Percentiles rank a stretch among this genome's conserved stretches.
phyloP scores from a whole-genome alignment of 2,329 filamentous ascomycete species.

The Coniochaeta pulveracea region DNA sequence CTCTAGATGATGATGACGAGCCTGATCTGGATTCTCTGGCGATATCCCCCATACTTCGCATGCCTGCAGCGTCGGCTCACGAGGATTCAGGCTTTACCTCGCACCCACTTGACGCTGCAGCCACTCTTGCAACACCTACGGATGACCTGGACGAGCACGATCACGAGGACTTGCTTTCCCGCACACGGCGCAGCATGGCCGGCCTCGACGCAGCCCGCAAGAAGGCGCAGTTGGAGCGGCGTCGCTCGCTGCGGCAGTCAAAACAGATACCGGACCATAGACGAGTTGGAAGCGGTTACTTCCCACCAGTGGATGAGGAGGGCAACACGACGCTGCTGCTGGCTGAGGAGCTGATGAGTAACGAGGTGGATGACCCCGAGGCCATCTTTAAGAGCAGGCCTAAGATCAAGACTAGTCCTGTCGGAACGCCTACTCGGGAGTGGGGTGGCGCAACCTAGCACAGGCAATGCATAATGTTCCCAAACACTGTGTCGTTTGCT shows the following conservation, averaged over 20 bases:
- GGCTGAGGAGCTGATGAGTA: slow-evolving; percentile 55
- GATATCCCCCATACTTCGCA: too few species aligned
- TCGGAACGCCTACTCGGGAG: slow-evolving; percentile 33
- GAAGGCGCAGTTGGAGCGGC: slow-evolving; percentile 46
- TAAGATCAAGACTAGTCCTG: slow-evolving; percentile 65
- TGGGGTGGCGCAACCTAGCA: slow-evolving; percentile 8
- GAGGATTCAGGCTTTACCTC: too few species aligned
- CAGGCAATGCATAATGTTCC: neutral
- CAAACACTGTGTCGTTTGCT: too few species aligned
- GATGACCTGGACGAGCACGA: slow-evolving; percentile 18
- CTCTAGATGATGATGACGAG: slow-evolving; percentile 12
- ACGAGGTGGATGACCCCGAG: slow-evolving; percentile 60
- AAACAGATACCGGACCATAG: slow-evolving; percentile 8
- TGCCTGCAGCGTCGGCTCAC: too few species aligned
- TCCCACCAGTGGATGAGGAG: slow-evolving; percentile 35
- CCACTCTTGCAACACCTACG: slow-evolving; percentile 5
- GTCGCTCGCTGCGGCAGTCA: slow-evolving; percentile 36
- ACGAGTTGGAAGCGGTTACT: slow-evolving; percentile 30
- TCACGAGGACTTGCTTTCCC: slow-evolving; percentile 40
- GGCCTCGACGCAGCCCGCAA: slow-evolving; percentile 49
- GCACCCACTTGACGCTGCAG: too few species aligned
- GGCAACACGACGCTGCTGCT: slow-evolving; percentile 33
- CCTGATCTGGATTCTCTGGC: slow-evolving; percentile 9
- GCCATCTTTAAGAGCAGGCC: slow-evolving; percentile 79
- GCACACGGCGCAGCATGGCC: slow-evolving; percentile 50